A percentile compares a stretch with the other conserved stretches of the same genome.
Conservation (phyloP, 495 filamentous ascomycete genomes). For the Echria macrotheca region DNA sequence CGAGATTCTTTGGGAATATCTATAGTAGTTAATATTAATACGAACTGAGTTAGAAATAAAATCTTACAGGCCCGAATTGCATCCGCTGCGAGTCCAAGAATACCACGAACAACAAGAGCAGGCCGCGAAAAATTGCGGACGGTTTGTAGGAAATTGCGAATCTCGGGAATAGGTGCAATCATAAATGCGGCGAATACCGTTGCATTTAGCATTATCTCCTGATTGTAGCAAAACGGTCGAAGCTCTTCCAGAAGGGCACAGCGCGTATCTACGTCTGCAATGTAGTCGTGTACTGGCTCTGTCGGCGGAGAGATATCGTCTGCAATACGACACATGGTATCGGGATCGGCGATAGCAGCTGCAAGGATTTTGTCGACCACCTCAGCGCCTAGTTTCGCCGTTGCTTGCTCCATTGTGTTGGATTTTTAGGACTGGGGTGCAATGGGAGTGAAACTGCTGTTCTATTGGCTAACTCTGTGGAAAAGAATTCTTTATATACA, state of each 20-base stretch:
- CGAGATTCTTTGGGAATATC: conserved; percentile 8
- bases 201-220: background rate
- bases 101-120: background rate
- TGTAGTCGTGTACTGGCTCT: conserved; percentile 1
- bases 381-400: background rate
- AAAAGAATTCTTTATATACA: too few relatives aligned
- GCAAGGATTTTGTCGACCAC: background rate
- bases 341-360: background rate
- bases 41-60: background rate
- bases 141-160: background rate
- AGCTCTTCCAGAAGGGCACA: conserved; percentile 8
- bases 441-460: too few relatives aligned
- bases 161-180: conserved; percentile 10
- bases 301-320: background rate
- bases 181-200: conserved; percentile 10
- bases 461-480: too few relatives aligned
- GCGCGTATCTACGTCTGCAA: background rate
- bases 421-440: too few relatives aligned
- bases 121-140: too few relatives aligned
- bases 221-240: background rate
- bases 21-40: background rate
- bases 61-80: background rate
- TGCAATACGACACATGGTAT: background rate
- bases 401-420: conserved; percentile 2
- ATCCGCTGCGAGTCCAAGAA: background rate